Evolutionary conservation across 148 eudicot genomes (phyloP).

Genomic region (Nepenthes gracilis): DNA sequence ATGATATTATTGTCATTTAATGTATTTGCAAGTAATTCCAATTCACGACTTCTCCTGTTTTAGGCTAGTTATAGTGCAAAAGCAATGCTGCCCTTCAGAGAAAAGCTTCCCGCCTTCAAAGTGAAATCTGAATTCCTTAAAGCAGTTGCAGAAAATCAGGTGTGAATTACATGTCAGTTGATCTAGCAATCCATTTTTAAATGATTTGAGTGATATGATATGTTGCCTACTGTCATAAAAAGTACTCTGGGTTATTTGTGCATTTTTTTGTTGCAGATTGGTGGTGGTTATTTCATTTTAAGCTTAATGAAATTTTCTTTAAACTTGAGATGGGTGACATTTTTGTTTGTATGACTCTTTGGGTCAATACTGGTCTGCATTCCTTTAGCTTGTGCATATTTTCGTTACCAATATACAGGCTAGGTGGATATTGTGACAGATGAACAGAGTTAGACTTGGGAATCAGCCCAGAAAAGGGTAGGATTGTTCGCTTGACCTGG

Average conservation of each 20-base stretch:
- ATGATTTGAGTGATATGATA: not conserved
- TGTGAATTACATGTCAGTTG: conserved; percentile 8
- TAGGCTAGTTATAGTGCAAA: conserved; percentile 51
- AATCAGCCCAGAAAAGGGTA: too few species aligned
- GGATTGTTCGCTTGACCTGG: too few species aligned
- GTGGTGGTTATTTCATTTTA: too few species aligned
- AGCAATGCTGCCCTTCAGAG: conserved; percentile 68
- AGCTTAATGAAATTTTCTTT: too few species aligned
- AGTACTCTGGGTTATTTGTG: not conserved
- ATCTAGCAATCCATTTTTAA: not conserved
- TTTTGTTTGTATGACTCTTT: too few species aligned
- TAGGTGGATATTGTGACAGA: too few species aligned
- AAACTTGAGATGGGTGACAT: too few species aligned
- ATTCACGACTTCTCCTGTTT: not conserved
- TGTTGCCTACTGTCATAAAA: too few species aligned
- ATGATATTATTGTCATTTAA: not conserved
- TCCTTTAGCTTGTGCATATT: too few species aligned
- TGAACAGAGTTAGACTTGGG: too few species aligned
- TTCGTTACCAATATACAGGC: too few species aligned
- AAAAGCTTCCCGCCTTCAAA: conserved; percentile 81
- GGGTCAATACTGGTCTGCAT: too few species aligned
- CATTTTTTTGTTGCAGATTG: not conserved
- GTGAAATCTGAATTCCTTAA: conserved; percentile 69
- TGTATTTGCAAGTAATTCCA: not conserved
- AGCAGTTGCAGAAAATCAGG: conserved; percentile 89